Conservation (phyloP, 2,329 filamentous ascomycete genomes). For the Botryosphaeria dothidea region DNA sequence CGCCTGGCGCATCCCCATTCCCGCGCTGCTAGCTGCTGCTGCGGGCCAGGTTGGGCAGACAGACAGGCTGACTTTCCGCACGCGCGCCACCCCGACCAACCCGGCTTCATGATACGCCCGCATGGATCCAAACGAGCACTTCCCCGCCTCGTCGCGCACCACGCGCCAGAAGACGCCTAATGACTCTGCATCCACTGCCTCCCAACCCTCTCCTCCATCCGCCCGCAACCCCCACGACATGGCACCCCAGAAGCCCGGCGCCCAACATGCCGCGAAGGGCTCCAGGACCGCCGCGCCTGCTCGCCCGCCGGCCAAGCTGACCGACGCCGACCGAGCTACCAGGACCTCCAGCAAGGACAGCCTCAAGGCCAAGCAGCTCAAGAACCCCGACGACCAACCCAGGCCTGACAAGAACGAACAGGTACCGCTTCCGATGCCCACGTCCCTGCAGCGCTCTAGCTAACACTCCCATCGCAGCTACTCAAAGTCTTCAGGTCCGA, state of each 20-base stretch:
- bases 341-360: slow-evolving; percentile 40
- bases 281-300: not conserved
- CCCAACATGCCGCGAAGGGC: not conserved
- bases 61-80: not conserved
- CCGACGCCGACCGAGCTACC: slow-evolving; percentile 31
- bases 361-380: slow-evolving; percentile 39
- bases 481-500: slow-evolving; percentile 48
- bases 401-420: slow-evolving; percentile 38
- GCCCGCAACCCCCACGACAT: slow-evolving; percentile 2
- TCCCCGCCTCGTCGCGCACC: slow-evolving; percentile 17
- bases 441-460: slow-evolving; percentile 17
- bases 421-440: slow-evolving; percentile 25
- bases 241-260: slow-evolving; percentile 11
- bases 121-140: slow-evolving; percentile 17
- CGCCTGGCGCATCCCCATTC: not conserved
- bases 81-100: not conserved
- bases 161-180: slow-evolving; percentile 20
- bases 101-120: slow-evolving; percentile 15
- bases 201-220: slow-evolving; percentile 1
- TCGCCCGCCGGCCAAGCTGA: slow-evolving; percentile 32
- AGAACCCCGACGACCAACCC: slow-evolving; percentile 34
- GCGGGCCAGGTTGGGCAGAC: slow-evolving; percentile 1
- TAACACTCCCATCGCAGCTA: slow-evolving; percentile 34
- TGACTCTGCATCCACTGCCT: slow-evolving; percentile 6
- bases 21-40: not conserved